A percentile compares a stretch with the other conserved stretches of the same genome.
These are phyloP conservation scores for Penicillium alfredii DNA, from an alignment of 495 filamentous ascomycete genomes.

Conservation along the genomic window DNA sequence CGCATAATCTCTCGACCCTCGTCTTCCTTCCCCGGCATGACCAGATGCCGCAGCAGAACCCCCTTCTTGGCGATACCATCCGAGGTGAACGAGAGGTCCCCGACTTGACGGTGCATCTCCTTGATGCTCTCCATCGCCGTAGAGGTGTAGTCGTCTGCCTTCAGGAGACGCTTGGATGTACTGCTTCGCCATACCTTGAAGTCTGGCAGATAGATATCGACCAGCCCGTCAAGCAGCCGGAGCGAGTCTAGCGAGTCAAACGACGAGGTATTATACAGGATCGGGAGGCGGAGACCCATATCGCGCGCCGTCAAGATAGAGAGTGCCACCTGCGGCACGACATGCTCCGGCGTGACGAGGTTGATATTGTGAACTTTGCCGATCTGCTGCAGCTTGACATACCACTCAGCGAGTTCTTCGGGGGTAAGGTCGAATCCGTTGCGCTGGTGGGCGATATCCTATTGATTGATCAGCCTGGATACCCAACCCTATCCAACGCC, in stretches of 20 bases:
- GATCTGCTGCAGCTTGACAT: slow-evolving; percentile 62
- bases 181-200: slow-evolving; percentile 67
- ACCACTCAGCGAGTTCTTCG: slow-evolving; percentile 70
- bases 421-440: slow-evolving; percentile 72
- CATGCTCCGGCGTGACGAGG: slow-evolving; percentile 69
- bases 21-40: slow-evolving; percentile 68
- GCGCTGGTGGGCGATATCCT: slow-evolving; percentile 65
- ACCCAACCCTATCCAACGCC: too few relatives aligned
- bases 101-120: slow-evolving; percentile 70
- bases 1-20: slow-evolving; percentile 63
- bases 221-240: slow-evolving; percentile 61
- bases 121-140: slow-evolving; percentile 65
- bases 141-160: slow-evolving; percentile 63
- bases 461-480: neutral
- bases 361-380: slow-evolving; percentile 77
- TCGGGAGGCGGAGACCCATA: slow-evolving; percentile 59
- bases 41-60: slow-evolving; percentile 64
- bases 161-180: slow-evolving; percentile 63
- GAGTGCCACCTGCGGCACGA: slow-evolving; percentile 70
- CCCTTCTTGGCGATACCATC: slow-evolving; percentile 73
- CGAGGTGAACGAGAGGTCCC: slow-evolving; percentile 66
- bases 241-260: slow-evolving; percentile 67
- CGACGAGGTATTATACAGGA: slow-evolving; percentile 73
- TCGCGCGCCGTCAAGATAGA: slow-evolving; percentile 62
- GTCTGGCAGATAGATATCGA: slow-evolving; percentile 74